Conservation (phyloP, 192 early-diverging fungal genomes). For the Dispira parvispora region DNA sequence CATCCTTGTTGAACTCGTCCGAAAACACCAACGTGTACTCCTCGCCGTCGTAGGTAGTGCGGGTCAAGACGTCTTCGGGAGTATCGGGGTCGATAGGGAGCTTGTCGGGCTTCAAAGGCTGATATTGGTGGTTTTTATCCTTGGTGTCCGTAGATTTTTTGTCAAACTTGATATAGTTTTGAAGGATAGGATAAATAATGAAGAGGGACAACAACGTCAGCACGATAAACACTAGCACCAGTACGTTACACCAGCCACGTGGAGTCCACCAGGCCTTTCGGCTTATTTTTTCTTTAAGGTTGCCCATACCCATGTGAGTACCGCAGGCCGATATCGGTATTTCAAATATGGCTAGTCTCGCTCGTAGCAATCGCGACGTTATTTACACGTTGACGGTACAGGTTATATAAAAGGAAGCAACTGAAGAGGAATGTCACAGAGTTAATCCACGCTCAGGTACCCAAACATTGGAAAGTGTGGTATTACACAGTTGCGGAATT, state of each 20-base stretch:
- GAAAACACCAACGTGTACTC: constrained; percentile 37
- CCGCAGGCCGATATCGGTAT: no score
- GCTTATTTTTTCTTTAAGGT: constrained; percentile 7
- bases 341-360: no score
- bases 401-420: no score
- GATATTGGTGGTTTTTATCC: constrained; percentile 13
- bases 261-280: constrained; percentile 25
- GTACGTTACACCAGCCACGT: constrained; percentile 32
- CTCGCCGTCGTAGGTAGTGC: constrained; percentile 22
- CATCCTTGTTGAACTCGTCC: constrained; percentile 37
- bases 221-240: constrained; percentile 22
- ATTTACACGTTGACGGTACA: no score
- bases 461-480: no score
- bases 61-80: constrained; percentile 17
- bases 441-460: no score
- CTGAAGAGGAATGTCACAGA: no score
- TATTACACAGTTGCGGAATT: no score
- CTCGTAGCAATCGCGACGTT: no score
- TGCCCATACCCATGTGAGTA: no score
- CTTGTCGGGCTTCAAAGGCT: constrained; percentile 20
- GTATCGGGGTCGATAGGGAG: constrained; percentile 29
- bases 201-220: constrained; percentile 27
- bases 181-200: constrained; percentile 25
- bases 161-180: constrained; percentile 22
- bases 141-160: constrained; percentile 12